phyloP scores from a whole-genome alignment of 2,329 filamentous ascomycete genomes.

The Beauveria rudraprayagi region DNA sequence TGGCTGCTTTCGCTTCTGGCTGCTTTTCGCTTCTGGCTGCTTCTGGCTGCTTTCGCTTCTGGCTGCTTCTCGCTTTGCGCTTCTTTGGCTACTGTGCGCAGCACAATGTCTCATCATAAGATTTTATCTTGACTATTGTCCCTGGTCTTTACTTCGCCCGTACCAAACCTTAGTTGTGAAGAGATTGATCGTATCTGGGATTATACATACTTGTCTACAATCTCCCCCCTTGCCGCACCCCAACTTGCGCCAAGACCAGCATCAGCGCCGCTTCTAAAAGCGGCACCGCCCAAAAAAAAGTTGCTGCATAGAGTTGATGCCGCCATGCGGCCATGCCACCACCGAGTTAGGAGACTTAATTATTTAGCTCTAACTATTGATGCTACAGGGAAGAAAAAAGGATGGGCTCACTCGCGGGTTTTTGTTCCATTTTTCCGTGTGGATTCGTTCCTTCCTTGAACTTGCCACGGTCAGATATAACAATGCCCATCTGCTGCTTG shows the following conservation, averaged over 20 bases:
- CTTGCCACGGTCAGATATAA: neutral
- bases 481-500: neutral
- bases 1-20: neutral
- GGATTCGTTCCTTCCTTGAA: neutral
- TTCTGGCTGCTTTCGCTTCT: too few relatives aligned
- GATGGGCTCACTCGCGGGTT: neutral
- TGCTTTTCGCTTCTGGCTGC: neutral
- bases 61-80: too few relatives aligned
- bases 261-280: slow-evolving; percentile 10
- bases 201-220: too few relatives aligned
- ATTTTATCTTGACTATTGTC: too few relatives aligned
- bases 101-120: too few relatives aligned
- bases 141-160: too few relatives aligned
- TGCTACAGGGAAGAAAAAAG: neutral
- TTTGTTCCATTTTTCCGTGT: neutral
- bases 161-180: too few relatives aligned
- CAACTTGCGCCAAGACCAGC: neutral
- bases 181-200: too few relatives aligned
- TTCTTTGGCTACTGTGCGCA: too few relatives aligned
- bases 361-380: neutral
- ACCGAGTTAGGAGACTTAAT: neutral
- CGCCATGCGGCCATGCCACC: neutral
- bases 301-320: neutral
- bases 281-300: slow-evolving; percentile 4
- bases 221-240: neutral